Base-by-base conservation (phyloP, 352 stramenopile species). In the Phytophthora hibernalis region DNA sequence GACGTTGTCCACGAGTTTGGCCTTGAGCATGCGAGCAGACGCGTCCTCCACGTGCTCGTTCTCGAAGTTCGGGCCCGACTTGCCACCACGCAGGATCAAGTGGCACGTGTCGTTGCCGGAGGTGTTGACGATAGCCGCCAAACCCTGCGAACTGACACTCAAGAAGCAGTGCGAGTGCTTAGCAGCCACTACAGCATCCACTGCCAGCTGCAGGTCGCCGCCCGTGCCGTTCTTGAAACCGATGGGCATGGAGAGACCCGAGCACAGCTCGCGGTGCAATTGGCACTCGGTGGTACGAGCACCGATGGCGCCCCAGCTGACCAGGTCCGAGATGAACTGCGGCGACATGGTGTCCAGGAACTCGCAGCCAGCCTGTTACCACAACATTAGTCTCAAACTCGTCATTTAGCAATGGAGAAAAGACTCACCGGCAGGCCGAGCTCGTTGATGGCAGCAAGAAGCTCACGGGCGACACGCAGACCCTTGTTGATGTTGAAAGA, bases 401-500 rank as follows among this genome's bases (percentile, higher is more conserved):
- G 7, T 22, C 5, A 6, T 20, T 31, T 4, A 12, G n/a, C 7
- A 20, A 44, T 12, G 5, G n/a, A n/a, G n/a, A 12, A 40, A 40
- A 40, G 33, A 66, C 68, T 30, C 33, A 77, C 69, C 20, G 87
- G 90, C 24, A 97, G 74, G 12, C 89, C 87, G 26, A 97, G 77
- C 70, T 92, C 85, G 65, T 97, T 97, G 67, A 97, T 93, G 16
- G 88, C 76, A 35, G 85, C 82, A 16, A 97, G 76, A 16, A 97
- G 74, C 64, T 96, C 78, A 52, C 90, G 89, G 1, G 87, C 90
- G 9, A 95, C 77, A 24, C 85, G 85, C 10, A 97, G 76, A 2
- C 88, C 90, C 76, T 97, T 96, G 83, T 96, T 97, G 74, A 97
- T 97, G 72, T 96, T 96, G 74, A 96, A 97, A 30, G 87, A 92